Base-by-base conservation (phyloP, 352 stramenopile genomes). In the Globisporangium perplexum region DNA sequence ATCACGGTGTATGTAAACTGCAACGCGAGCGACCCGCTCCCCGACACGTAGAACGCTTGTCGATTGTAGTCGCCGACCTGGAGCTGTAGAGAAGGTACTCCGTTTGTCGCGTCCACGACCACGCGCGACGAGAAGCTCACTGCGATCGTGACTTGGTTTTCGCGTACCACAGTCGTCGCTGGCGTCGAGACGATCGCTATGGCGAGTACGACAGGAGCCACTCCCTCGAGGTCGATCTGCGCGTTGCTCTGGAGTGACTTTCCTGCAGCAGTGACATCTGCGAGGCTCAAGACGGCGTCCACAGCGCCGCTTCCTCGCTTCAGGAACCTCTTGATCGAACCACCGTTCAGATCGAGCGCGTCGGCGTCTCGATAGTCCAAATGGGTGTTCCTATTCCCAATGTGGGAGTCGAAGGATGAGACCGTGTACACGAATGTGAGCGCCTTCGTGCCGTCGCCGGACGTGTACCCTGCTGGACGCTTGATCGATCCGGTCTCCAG, bases 401-500 rank as follows among this genome's bases (percentile, higher is more conserved):
- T 66, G 49, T 81, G 72, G 3, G 67, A 68, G 50, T 94, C 84
- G 50, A 84, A 84, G 5, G 76, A 61, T 0, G 66, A 68, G 4
- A 94, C 74, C 0, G 64, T 84, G 64, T 93, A 95, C n/a, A 76
- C 54, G 64, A 95, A 93, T 5, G 59, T 74, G 0, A 95, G 49
- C 30, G 66, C 53, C 45, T 79, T 88, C 0, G 77, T 85, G 10
- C 72, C 79, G 39, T 72, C 77, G 1, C 84, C 84, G 24, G 68
- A 72, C 24, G 50, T 68, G 63, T 91, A 95, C 4, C 72, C 68
- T 0, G 84, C 84, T 23, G 75, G 68, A 8, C 76, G 75, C 54
- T 89, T 88, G 49, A 89, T 82, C 0, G 63, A 61, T 5, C 77
- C 80, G 0, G 82, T 93, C 54, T 91, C 77, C 14, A 94, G 62